Evolutionary conservation across 352 stramenopile genomes (phyloP), one percentile per base, ranked within the genome.

Genomic region (Pythium aquatile): DNA sequence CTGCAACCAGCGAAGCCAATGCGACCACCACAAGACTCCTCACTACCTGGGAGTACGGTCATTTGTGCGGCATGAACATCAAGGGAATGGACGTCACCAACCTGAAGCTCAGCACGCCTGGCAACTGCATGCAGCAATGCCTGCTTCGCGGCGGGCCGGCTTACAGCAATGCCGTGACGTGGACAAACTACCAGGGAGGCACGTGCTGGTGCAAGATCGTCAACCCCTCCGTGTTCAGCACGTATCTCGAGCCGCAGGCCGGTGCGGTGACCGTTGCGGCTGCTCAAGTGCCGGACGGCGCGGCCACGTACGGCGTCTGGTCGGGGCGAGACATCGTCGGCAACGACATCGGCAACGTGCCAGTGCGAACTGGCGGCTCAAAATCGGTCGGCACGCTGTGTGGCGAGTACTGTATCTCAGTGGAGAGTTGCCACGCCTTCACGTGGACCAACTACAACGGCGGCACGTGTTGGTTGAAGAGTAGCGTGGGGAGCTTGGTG

Each of bases 391-490:
- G 7, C 39, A 13, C 13, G 32, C 6, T 37, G 4, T 46, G 39
- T 46, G 39, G 3, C 39, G 11, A 46, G 9, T 16, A 46, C 11
- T 46, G 39, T 13, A 46, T 46, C 5, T 5, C 4, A 3, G 10
- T 16, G 39, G 7, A 10, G 11, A 9, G 11, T 0, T 46, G 39
- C 39, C 16, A 6, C 11, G 64, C 64, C 20, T 66, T 55, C 51
- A 62, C 76, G 0, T 89, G 80, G 80, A 81, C 51, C 14, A 73
- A 73, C 54, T 72, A 69, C 63, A 85, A 81, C 47, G 63, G 72
- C 14, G 79, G 79, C 10, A 86, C 74, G 8, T 87, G 79, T 55
- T 88, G 72, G 68, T 63, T 88, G 24, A 88, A 90, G 63, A 80
- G 67, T 39, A 16, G 3, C 9, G 39, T 16, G 11, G 39, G 39